Evolutionary conservation across 2,329 filamentous ascomycete species (phyloP).

Genomic region (Stagonosporopsis tanaceti): DNA sequence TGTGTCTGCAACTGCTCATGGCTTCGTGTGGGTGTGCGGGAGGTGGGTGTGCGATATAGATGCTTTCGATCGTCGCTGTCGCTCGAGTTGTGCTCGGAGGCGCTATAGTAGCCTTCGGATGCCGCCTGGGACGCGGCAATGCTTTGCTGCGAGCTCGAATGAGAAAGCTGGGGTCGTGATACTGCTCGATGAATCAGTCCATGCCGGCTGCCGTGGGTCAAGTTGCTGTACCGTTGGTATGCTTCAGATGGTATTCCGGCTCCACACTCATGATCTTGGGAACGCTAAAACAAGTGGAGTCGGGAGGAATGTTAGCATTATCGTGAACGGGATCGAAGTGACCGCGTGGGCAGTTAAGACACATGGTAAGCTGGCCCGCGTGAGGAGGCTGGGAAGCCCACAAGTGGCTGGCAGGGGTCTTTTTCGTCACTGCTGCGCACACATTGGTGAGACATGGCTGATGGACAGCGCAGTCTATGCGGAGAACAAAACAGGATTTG

Average conservation of each 20-base stretch:
- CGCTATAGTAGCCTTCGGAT: slow-evolving; percentile 60
- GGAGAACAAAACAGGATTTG: slow-evolving; percentile 17
- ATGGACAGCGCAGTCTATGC: slow-evolving; percentile 9
- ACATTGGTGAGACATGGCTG: slow-evolving; percentile 35
- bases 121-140: slow-evolving; percentile 58
- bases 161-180: slow-evolving; percentile 50
- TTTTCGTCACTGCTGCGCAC: slow-evolving; percentile 30
- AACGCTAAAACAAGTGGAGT: slow-evolving; percentile 38
- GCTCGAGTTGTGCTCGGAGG: slow-evolving; percentile 52
- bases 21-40: slow-evolving; percentile 46
- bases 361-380: slow-evolving; percentile 28
- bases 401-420: slow-evolving; percentile 34
- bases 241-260: slow-evolving; percentile 50
- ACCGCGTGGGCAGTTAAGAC: slow-evolving; percentile 15
- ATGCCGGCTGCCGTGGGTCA: slow-evolving; percentile 9
- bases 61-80: slow-evolving; percentile 44
- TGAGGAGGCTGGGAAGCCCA: slow-evolving; percentile 36
- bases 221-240: slow-evolving; percentile 48
- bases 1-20: slow-evolving; percentile 47
- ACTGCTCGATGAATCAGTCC: slow-evolving; percentile 41
- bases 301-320: slow-evolving; percentile 40
- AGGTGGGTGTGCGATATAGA: slow-evolving; percentile 47
- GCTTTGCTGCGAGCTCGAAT: slow-evolving; percentile 55
- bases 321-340: slow-evolving; percentile 19
- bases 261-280: slow-evolving; percentile 47